Percentiles rank a stretch among this genome's conserved stretches.
phyloP scores from a whole-genome alignment of 371 early-diverging fungal species.

The Mucor circinelloides region DNA sequence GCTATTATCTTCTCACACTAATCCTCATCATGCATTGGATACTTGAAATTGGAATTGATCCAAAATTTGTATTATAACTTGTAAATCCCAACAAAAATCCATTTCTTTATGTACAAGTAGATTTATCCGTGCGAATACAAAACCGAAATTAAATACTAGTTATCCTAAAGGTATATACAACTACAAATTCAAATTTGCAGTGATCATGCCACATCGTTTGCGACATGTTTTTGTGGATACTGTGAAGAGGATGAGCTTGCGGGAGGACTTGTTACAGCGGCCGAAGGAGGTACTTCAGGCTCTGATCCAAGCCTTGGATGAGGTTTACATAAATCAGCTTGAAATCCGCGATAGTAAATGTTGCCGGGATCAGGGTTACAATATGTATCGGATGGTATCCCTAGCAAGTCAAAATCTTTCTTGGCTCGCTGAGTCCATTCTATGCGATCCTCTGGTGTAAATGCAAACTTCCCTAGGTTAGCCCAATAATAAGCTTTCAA shows the following conservation, averaged over 20 bases:
- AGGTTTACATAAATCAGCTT: conserved; percentile 14
- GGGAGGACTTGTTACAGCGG: neutral
- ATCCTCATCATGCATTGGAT: too few relatives aligned
- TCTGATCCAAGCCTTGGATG: neutral
- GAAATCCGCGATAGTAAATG: conserved; percentile 21
- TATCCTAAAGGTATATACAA: neutral
- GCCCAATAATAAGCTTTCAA: conserved; percentile 50
- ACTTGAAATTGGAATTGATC: too few relatives aligned
- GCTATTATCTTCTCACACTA: too few relatives aligned
- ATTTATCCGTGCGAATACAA: neutral
- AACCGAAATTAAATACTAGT: neutral
- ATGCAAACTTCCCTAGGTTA: conserved; percentile 48
- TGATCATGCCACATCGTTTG: neutral
- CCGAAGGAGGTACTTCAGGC: neutral
- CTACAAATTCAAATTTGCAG: neutral
- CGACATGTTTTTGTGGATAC: neutral
- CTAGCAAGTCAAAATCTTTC: conserved; percentile 30
- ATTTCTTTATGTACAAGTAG: too few relatives aligned
- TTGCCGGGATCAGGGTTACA: conserved; percentile 44
- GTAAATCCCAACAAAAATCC: too few relatives aligned
- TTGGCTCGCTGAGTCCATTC: conserved; percentile 48
- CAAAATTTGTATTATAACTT: too few relatives aligned
- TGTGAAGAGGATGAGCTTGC: conserved; percentile 9
- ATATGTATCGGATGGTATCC: conserved; percentile 40
- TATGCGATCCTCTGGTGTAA: conserved; percentile 40